Evolutionary conservation across 2,329 filamentous ascomycete genomes (phyloP).

Genomic region (Domatiomyces globalis): DNA sequence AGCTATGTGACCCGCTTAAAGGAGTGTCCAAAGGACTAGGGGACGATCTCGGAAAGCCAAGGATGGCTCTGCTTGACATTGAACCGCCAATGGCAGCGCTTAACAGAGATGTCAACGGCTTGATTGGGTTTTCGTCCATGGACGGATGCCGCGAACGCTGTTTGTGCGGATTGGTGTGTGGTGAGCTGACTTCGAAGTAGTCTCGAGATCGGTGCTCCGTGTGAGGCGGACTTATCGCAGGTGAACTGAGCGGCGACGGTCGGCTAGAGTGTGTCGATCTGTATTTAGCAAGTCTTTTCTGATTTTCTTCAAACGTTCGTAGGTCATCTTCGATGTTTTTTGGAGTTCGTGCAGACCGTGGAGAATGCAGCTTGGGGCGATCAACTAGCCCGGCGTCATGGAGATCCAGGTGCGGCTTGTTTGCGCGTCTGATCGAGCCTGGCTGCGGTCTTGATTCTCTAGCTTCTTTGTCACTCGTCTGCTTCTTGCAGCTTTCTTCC

Average conservation of each 20-base stretch:
- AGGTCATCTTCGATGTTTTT: conserved; percentile 15
- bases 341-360: conserved; percentile 7
- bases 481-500: conserved; percentile 8
- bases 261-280: conserved; percentile 7
- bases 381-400: background rate
- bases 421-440: background rate
- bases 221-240: conserved; percentile 17
- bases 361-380: conserved; percentile 3
- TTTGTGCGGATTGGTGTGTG: conserved; percentile 6
- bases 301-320: conserved; percentile 12
- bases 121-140: conserved; percentile 13
- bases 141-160: conserved; percentile 13
- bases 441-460: background rate
- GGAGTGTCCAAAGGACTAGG: conserved; percentile 8
- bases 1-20: conserved; percentile 9
- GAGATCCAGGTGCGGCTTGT: background rate
- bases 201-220: conserved; percentile 11
- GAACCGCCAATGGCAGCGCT: conserved; percentile 15
- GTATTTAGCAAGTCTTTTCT: conserved; percentile 6
- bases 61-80: conserved; percentile 12
- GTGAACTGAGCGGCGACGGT: conserved; percentile 16
- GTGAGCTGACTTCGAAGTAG: conserved; percentile 9
- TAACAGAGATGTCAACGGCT: conserved; percentile 14
- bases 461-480: background rate
- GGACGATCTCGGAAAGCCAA: conserved; percentile 10